phyloP scores from a whole-genome alignment of 2,329 filamentous ascomycete species.

The Chaetomiaceae sp. region DNA sequence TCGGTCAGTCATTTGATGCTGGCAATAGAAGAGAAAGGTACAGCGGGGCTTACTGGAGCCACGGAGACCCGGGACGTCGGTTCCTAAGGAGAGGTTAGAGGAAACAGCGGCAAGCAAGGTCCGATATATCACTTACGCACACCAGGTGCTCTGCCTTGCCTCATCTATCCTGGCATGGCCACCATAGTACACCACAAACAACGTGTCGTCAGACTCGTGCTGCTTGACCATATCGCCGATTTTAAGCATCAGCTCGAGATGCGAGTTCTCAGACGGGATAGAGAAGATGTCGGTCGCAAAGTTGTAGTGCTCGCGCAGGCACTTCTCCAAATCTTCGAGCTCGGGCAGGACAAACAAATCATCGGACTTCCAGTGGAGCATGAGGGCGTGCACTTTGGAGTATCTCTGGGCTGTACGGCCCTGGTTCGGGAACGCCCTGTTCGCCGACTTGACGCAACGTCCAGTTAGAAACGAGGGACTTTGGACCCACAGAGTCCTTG shows the following conservation, averaged over 20 bases:
- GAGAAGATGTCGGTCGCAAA: constrained; percentile 55
- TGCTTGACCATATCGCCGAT: constrained; percentile 54
- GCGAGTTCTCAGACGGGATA: constrained; percentile 55
- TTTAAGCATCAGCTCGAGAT: constrained; percentile 55
- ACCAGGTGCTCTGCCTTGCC: constrained; percentile 57
- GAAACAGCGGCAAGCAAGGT: neutral
- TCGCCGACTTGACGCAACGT: constrained; percentile 43
- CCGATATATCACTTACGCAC: constrained; percentile 43
- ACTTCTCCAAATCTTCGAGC: constrained; percentile 52
- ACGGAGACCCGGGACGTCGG: constrained; percentile 48
- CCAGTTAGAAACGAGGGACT: constrained; percentile 5
- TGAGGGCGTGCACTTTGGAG: constrained; percentile 49
- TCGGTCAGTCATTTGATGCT: constrained; percentile 12
- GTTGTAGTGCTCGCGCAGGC: constrained; percentile 50
- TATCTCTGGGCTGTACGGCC: constrained; percentile 51
- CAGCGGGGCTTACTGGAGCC: constrained; percentile 40
- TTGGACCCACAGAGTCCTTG: neutral
- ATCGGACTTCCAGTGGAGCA: constrained; percentile 55
- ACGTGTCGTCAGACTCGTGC: constrained; percentile 50
- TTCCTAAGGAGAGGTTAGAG: constrained; percentile 34
- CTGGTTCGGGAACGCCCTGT: constrained; percentile 53
- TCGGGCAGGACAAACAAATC: constrained; percentile 57
- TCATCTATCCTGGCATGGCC: constrained; percentile 58
- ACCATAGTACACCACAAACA: constrained; percentile 57
- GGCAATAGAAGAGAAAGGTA: constrained; percentile 20